phyloP scores from a whole-genome alignment of 2,329 filamentous ascomycete species.

The Fusarium poae region DNA sequence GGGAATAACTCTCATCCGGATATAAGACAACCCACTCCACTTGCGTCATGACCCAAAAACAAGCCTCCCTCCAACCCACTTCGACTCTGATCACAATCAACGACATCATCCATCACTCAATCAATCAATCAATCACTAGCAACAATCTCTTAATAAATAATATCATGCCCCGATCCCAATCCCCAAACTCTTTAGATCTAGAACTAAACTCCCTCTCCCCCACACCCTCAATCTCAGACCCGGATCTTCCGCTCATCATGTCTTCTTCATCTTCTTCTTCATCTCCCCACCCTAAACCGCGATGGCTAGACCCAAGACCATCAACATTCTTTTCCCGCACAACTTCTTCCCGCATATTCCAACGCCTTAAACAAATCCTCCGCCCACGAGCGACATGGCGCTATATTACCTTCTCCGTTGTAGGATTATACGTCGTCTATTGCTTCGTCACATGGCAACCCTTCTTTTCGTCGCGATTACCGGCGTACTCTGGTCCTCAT shows the following conservation, averaged over 20 bases:
- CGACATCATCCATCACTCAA: background rate
- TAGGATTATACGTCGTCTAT: conserved; percentile 55
- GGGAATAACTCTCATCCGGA: background rate
- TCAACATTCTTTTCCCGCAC: conserved; percentile 25
- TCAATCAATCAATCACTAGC: background rate
- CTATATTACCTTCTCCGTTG: conserved; percentile 51
- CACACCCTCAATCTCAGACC: conserved; percentile 20
- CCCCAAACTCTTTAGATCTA: conserved; percentile 19
- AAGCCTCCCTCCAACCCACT: background rate
- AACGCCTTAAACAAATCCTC: conserved; percentile 32
- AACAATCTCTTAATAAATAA: background rate
- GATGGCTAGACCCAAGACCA: conserved; percentile 43
- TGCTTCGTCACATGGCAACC: conserved; percentile 58
- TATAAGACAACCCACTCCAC: background rate
- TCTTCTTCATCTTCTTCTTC: background rate
- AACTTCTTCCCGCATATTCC: conserved; percentile 22
- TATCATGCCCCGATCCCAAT: conserved; percentile 24
- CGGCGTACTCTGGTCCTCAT: conserved; percentile 59
- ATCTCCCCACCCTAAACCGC: conserved; percentile 31
- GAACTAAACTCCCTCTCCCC: conserved; percentile 32
- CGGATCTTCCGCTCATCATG: conserved; percentile 41
- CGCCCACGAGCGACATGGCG: conserved; percentile 54
- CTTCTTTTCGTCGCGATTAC: conserved; percentile 60
- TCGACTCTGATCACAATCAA: background rate
- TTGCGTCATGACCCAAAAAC: background rate